Evolutionary conservation across 768 basidiomycete genomes (phyloP), one percentile per base, ranked within the genome.

Genomic region (Tylopilus rubrobrunneus): DNA sequence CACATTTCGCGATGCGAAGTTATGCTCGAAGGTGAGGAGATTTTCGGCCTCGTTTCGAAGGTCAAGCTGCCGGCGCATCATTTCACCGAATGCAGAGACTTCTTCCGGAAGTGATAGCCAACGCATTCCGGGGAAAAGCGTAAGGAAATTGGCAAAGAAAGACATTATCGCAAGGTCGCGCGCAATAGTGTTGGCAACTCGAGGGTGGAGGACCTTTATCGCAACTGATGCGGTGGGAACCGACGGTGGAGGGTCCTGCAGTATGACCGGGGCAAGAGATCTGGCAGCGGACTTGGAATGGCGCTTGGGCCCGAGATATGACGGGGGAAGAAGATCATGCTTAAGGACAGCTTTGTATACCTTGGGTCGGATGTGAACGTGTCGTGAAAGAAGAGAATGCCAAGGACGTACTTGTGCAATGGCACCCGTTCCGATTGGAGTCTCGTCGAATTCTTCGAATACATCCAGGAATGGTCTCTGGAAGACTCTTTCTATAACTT

Each of bases 81-180:
- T 96, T 31, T 78, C 72, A 7, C 97, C 97, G 68, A 99, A 99
- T 4, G 96, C 92, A 23, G 83, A 74, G 7, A 98, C 96, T 69
- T 99, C 97, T 63, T 99, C 92, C 0, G 94, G 90, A 17, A 99
- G 78, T 7, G 93, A 97, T 45, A 99, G 72, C 97, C 97, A 99
- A 60, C 92, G 81, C 86, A 97, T 93, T 27, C 93, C 92, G 0
- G 97, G 97, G 50, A 98, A 70, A 28, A 87, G 48, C 48, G 90
- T 82, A 55, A 98, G 78, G 55, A 80, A 70, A 39, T 78, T 77
- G 27, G 96, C 92, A 67, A 98, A 98, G 74, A 96, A 87, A 41
- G 81, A 75, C 94, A 99, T 98, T 73, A 98, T 98, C 45, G 86
- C 80, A 47, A 99, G 83, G 73, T 99, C 97, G 43, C 97, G 83